Evolutionary conservation across 2,329 filamentous ascomycete species (phyloP).

Genomic region (Aspergillus caelatus): DNA sequence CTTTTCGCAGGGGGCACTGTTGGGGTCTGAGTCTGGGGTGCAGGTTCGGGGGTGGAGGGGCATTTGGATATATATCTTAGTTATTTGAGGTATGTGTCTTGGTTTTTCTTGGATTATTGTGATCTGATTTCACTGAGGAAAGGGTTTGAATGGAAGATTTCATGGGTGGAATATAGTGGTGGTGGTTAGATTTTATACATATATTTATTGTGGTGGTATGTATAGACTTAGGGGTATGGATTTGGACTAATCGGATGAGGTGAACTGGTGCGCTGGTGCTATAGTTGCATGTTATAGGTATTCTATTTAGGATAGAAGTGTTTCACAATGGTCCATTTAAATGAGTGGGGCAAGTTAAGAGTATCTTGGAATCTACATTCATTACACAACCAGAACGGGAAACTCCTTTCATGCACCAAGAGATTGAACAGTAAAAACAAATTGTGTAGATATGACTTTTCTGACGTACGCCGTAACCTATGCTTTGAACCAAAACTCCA

Average conservation of each 20-base stretch:
- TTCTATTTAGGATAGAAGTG: neutral
- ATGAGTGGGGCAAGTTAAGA: neutral
- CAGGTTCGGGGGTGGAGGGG: neutral
- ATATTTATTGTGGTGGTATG: neutral
- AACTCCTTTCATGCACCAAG: too few species aligned
- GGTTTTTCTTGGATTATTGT: too few species aligned
- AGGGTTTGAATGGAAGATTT: neutral
- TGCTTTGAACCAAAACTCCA: neutral
- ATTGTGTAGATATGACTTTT: too few species aligned
- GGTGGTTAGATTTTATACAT: neutral
- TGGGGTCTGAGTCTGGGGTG: neutral
- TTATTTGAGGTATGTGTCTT: neutral
- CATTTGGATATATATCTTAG: neutral
- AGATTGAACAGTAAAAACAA: too few species aligned
- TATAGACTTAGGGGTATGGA: neutral
- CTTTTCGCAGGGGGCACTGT: neutral
- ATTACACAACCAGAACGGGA: too few species aligned
- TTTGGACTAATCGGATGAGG: neutral
- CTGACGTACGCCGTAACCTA: too few species aligned
- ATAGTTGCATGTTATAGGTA: neutral
- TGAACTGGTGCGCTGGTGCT: neutral
- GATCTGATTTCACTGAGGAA: too few species aligned
- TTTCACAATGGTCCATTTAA: neutral
- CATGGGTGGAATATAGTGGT: neutral
- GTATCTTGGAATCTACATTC: neutral